Evolutionary conservation across 257 asterid genomes (phyloP), one percentile per base, ranked within the genome.

Genomic region (Salvia splendens): DNA sequence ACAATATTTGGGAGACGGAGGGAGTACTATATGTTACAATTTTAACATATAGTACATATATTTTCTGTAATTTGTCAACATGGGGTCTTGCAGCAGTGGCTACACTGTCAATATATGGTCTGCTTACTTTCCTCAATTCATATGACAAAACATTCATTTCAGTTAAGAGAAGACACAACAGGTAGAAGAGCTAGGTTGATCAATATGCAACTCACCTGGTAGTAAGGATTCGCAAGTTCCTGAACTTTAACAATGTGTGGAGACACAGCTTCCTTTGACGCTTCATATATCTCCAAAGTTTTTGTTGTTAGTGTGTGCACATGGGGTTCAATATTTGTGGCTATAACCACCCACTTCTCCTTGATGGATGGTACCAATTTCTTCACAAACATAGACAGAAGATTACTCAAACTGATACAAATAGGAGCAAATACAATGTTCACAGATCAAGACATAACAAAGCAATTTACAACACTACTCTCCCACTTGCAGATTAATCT

Each of bases 51-150:
- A n/a, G n/a, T n/a, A n/a, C n/a, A n/a, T n/a, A n/a, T n/a, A n/a
- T n/a, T n/a, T n/a, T 70, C 10, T 73, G 84, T 16, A 86, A 73
- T 61, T 82, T 90, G 40, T 88, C 92, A 67, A 91, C 81, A 76
- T 93, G 95, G 71, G 99, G 99, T 74, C 79, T 84, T 69, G 97
- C 73, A n/a, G 86, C 88, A 72, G 91, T 73, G 69, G 96, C 96
- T 60, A 84, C 82, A 77, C 87, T 92, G 70, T 93, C 95, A 47
- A 93, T 79, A 68, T 93, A 84, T 48, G 95, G 99, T 69, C 80
- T 83, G 87, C 95, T 84, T 75, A 72, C 12, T 82, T 81, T 88
- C 80, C 86, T 85, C 54, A 88, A 35, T 64, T 88, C 83, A 97
- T 92, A 87, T 70, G 64, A 78, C 33, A 52, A 79, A 63, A 64